These are phyloP conservation scores for Moesziomyces aphidis DNA, from an alignment of 1,284 basidiomycete genomes.

Conservation along the genomic window DNA sequence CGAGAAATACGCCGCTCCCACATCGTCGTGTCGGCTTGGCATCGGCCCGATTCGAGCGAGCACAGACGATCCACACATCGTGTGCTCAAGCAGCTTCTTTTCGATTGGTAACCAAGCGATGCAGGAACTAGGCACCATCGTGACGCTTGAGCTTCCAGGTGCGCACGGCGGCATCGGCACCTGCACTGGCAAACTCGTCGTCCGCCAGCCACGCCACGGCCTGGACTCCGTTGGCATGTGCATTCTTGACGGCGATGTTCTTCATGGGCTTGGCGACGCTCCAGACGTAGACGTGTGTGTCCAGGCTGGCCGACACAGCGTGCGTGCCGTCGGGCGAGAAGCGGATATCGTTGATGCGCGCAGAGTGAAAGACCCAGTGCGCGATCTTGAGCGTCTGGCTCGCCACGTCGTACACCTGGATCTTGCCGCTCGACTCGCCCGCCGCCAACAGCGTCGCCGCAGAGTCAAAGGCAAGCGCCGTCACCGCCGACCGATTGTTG, in stretches of 20 bases:
- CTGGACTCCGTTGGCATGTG: constrained; percentile 70
- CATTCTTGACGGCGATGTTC: constrained; percentile 80
- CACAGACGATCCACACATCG: too few relatives aligned
- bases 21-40: too few relatives aligned
- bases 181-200: constrained; percentile 77
- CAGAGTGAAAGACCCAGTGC: constrained; percentile 87
- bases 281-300: constrained; percentile 93
- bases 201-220: constrained; percentile 81
- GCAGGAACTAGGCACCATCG: constrained; percentile 18
- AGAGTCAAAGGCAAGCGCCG: constrained; percentile 82
- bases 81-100: too few relatives aligned
- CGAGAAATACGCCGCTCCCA: too few relatives aligned
- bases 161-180: constrained; percentile 76
- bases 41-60: too few relatives aligned
- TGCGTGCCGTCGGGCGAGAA: constrained; percentile 82
- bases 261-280: constrained; percentile 80
- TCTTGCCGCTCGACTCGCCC: constrained; percentile 79
- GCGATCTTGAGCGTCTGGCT: constrained; percentile 45
- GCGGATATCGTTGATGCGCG: constrained; percentile 80
- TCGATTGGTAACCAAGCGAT: too few relatives aligned
- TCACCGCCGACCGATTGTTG: constrained; percentile 72
- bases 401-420: constrained; percentile 80
- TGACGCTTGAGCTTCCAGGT: constrained; percentile 30
- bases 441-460: constrained; percentile 79
- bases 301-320: constrained; percentile 73